These are phyloP conservation scores for Solanum piurae DNA, from an alignment of 257 asterid species.

Conservation along the genomic window DNA sequence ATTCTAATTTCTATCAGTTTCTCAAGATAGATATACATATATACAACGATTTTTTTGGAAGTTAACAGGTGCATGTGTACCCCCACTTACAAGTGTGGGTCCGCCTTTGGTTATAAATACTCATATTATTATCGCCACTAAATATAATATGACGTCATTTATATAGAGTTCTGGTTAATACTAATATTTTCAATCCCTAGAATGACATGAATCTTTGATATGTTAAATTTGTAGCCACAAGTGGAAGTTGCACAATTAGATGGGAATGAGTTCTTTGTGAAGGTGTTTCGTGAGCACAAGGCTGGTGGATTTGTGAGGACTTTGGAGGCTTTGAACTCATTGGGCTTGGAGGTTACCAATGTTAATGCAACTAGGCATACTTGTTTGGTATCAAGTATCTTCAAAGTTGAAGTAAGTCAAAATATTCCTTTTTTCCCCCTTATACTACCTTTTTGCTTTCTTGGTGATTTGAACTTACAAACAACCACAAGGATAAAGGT, in stretches of 20 bases:
- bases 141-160: background rate
- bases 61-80: too few relatives aligned
- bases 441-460: background rate
- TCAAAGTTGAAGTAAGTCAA: constrained; percentile 72
- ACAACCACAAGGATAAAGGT: background rate
- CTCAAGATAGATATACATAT: too few relatives aligned
- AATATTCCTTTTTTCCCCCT: too few relatives aligned
- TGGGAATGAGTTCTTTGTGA: constrained; percentile 72
- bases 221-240: constrained; percentile 52
- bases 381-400: constrained; percentile 68
- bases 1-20: too few relatives aligned
- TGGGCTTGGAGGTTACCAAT: constrained; percentile 67
- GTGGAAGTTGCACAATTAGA: constrained; percentile 81
- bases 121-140: background rate
- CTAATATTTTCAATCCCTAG: background rate
- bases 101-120: too few relatives aligned
- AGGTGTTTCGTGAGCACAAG: constrained; percentile 81
- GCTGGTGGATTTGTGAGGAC: constrained; percentile 68
- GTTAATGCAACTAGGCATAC: constrained; percentile 81
- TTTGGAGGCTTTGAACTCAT: constrained; percentile 58
- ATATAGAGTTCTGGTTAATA: background rate
- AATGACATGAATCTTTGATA: background rate
- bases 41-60: too few relatives aligned
- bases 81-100: too few relatives aligned
- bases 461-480: too few relatives aligned